Conservation (phyloP, 1,139 yeast species). For the Hyphopichia buzzinii region DNA sequence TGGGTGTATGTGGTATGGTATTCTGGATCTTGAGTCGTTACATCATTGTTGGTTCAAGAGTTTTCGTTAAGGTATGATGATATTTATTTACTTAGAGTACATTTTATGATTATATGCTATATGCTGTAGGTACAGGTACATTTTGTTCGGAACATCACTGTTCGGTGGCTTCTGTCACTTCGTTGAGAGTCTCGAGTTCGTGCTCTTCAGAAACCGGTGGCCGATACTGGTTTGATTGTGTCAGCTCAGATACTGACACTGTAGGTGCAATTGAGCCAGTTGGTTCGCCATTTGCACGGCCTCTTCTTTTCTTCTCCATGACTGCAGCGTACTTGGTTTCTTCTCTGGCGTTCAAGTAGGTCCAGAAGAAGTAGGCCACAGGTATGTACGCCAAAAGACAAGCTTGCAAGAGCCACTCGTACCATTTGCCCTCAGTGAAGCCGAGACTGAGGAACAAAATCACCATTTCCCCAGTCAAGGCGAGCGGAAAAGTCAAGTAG, state of each 20-base stretch:
- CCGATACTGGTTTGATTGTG: not conserved
- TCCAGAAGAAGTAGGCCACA: slow-evolving; percentile 36
- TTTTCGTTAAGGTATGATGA: slow-evolving; percentile 29
- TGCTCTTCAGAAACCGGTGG: not conserved
- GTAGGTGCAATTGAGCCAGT: too few relatives aligned
- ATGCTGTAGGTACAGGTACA: too few relatives aligned
- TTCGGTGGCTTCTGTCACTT: not conserved
- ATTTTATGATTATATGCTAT: too few relatives aligned
- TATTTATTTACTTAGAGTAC: not conserved
- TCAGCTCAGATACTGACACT: too few relatives aligned
- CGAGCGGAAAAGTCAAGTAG: slow-evolving; percentile 45
- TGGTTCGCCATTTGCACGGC: slow-evolving; percentile 1
- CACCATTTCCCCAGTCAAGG: slow-evolving; percentile 50
- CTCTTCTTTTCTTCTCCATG: slow-evolving; percentile 20
- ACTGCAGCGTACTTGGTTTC: slow-evolving; percentile 19
- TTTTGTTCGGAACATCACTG: not conserved
- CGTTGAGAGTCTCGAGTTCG: not conserved
- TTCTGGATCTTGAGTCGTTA: slow-evolving; percentile 36
- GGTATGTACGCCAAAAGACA: slow-evolving; percentile 37
- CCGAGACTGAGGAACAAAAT: slow-evolving; percentile 50
- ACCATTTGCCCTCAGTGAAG: slow-evolving; percentile 33
- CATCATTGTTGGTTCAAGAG: slow-evolving; percentile 29
- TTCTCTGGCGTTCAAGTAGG: slow-evolving; percentile 24
- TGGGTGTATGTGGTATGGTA: slow-evolving; percentile 25
- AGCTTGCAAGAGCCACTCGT: slow-evolving; percentile 26